These are phyloP conservation scores for Fraxinus ornus DNA, from an alignment of 305 asterid species.

Conservation along the genomic window DNA sequence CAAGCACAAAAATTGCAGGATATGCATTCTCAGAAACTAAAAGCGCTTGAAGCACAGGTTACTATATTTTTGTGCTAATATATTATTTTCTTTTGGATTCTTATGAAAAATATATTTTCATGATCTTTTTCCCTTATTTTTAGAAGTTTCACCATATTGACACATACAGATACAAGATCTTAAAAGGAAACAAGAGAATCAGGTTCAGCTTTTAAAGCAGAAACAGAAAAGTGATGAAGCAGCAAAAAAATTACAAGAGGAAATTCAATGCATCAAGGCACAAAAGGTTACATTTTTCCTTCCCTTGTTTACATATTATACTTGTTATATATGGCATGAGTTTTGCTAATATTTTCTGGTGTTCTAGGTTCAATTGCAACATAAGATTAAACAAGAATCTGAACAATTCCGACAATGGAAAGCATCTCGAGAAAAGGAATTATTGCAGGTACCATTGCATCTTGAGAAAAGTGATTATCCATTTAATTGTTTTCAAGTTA, in stretches of 20 bases:
- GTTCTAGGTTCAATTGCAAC: conserved; percentile 91
- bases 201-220: conserved; percentile 91
- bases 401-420: conserved; percentile 99
- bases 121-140: conserved; percentile 10
- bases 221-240: conserved; percentile 99
- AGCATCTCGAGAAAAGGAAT: conserved; percentile 93
- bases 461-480: background rate
- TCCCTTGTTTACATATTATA: conserved; percentile 11
- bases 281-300: conserved; percentile 66
- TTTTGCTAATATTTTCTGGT: conserved; percentile 19
- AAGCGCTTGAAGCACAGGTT: conserved; percentile 93
- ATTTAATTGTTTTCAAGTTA: background rate
- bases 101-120: background rate
- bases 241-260: conserved; percentile 87
- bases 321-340: background rate
- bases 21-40: conserved; percentile 78
- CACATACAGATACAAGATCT: conserved; percentile 83
- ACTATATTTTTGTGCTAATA: background rate
- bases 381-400: conserved; percentile 95
- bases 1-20: conserved; percentile 87
- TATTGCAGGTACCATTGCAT: conserved; percentile 62
- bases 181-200: conserved; percentile 94
- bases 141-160: conserved; percentile 1
- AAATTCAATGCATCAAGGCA: conserved; percentile 93
- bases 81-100: conserved; percentile 6